phyloP scores from a whole-genome alignment of 2,329 filamentous ascomycete species.

The Neoscytalidium dimidiatum region DNA sequence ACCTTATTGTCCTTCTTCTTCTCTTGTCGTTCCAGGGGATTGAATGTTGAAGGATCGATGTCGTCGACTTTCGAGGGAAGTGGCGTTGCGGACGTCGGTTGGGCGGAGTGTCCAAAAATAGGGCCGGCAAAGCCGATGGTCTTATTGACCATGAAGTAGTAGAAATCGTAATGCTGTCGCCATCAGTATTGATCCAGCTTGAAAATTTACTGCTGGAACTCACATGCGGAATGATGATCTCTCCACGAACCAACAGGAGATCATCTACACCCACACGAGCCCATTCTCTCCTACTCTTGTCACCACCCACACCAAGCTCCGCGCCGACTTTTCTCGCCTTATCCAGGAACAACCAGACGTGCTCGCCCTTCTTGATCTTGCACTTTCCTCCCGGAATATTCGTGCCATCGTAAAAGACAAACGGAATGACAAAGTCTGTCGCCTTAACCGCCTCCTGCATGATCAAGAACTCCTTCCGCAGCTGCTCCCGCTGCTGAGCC shows the following conservation, averaged over 20 bases:
- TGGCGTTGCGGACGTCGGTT: conserved; percentile 47
- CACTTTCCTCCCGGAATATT: conserved; percentile 84
- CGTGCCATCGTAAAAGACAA: conserved; percentile 95
- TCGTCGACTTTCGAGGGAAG: conserved; percentile 22
- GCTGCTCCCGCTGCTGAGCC: conserved; percentile 71
- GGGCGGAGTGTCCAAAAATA: conserved; percentile 74
- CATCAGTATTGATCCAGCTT: conserved; percentile 19
- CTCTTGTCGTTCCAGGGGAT: conserved; percentile 43
- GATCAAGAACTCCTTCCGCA: conserved; percentile 77
- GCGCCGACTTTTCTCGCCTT: conserved; percentile 88
- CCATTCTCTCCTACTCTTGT: conserved; percentile 77
- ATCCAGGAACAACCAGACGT: conserved; percentile 90
- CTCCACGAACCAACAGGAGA: conserved; percentile 86
- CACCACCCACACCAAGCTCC: conserved; percentile 71
- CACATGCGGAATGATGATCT: conserved; percentile 92
- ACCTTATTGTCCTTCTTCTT: conserved; percentile 35
- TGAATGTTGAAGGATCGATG: conserved; percentile 35
- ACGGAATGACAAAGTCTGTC: conserved; percentile 87
- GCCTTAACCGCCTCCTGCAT: conserved; percentile 86
- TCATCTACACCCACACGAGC: conserved; percentile 93
- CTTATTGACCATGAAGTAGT: conserved; percentile 94
- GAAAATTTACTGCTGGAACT: conserved; percentile 43
- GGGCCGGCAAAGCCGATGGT: conserved; percentile 71
- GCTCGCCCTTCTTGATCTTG: conserved; percentile 89
- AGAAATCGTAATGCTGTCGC: conserved; percentile 88